Base-by-base conservation (phyloP, 768 basidiomycete genomes). In the Hygrocybe coccinea region DNA sequence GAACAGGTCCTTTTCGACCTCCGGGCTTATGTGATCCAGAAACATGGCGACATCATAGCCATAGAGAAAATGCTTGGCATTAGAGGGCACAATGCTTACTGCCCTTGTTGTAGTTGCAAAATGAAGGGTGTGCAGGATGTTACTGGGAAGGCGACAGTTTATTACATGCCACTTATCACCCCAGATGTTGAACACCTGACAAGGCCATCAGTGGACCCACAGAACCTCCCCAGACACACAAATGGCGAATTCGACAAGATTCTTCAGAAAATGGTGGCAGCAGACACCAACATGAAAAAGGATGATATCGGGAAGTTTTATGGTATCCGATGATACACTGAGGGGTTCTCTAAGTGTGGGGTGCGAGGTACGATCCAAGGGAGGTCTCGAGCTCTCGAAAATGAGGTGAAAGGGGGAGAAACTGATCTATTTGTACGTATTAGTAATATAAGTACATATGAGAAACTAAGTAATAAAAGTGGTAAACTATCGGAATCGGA, bases 271-370 rank as follows among this genome's bases (percentile, higher is more conserved):
- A 52, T 65, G 15, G 29, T 35, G 1, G 41, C 47, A 9, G 57
- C 48, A 3, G n/a, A 0, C 22, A 64, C 9, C 3, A 44, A 55
- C 22, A 46, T 29, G 8, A 38, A 24, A 1, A 29, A 25, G 25
- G 60, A 63, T 2, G 9, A 29, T 4, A 58, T 68, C 0, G 59
- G 64, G 0, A 71, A 63, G 37, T 14, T 58, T 9, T 59, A 52
- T 21, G 72, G 75, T 5, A 68, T 73, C 56, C 67, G 68, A 22
- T 66, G n/a, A n/a, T n/a, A n/a, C n/a, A n/a, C n/a, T n/a, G n/a
- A n/a, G n/a, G n/a, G n/a, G n/a, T n/a, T n/a, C n/a, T n/a, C n/a
- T n/a, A n/a, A n/a, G n/a, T n/a, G n/a, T n/a, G n/a, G n/a, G n/a
- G n/a, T n/a, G n/a, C n/a, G n/a, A n/a, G n/a, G n/a, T n/a, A n/a